A percentile compares a stretch with the other conserved stretches of the same genome.
Evolutionary conservation across 192 early-diverging fungal genomes (phyloP).

Genomic region (Obelidium mucronatum): DNA sequence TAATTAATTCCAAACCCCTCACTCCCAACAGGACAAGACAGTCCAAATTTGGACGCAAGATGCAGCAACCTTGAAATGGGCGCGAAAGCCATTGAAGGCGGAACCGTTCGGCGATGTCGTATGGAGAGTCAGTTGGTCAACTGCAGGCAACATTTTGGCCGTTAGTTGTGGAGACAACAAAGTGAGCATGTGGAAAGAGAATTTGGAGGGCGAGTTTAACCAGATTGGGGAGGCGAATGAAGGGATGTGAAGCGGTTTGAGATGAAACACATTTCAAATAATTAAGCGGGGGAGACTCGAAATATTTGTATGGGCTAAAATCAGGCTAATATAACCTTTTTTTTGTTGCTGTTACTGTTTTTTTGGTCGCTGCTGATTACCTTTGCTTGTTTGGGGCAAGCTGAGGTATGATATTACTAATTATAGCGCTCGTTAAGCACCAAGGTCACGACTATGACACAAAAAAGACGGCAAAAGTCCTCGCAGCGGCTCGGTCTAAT

Average conservation of each 20-base stretch:
- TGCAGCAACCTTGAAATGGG: conserved; percentile 65
- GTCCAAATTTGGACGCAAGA: conserved; percentile 97
- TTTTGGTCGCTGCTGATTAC: too few relatives aligned
- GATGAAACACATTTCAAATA: too few relatives aligned
- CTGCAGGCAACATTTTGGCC: conserved; percentile 93
- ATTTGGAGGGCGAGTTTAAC: conserved; percentile 89
- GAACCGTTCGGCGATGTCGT: conserved; percentile 95
- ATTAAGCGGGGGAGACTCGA: too few relatives aligned
- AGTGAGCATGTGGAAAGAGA: conserved; percentile 97
- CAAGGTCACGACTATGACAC: too few relatives aligned
- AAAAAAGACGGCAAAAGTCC: too few relatives aligned
- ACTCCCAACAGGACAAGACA: conserved; percentile 77
- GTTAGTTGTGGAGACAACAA: conserved; percentile 97
- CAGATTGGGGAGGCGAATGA: conserved; percentile 76
- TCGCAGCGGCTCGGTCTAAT: too few relatives aligned
- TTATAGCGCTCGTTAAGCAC: too few relatives aligned
- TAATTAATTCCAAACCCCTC: background rate
- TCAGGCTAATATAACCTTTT: too few relatives aligned
- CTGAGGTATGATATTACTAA: too few relatives aligned
- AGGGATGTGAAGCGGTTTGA: conserved; percentile 35
- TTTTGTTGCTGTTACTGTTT: too few relatives aligned
- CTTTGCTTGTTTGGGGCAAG: too few relatives aligned
- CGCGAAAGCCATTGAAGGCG: conserved; percentile 69
- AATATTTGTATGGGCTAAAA: too few relatives aligned
- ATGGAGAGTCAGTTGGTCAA: conserved; percentile 98